Percentiles rank a stretch among this genome's conserved stretches.
Evolutionary conservation across 2,329 filamentous ascomycete genomes (phyloP).

Genomic region (Ophidiomyces ophidiicola): DNA sequence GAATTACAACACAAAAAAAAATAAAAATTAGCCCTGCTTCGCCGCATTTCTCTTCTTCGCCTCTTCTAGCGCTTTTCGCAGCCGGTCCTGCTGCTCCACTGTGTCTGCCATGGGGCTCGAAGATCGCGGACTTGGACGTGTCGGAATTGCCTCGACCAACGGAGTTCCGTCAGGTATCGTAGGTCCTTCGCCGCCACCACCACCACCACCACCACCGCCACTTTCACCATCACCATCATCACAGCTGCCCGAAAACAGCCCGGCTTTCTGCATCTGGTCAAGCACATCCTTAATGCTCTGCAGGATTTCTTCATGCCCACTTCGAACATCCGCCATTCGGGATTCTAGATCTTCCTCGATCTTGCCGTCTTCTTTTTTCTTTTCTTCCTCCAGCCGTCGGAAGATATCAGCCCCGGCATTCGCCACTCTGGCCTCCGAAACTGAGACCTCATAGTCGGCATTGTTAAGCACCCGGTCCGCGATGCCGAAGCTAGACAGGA

Average conservation of each 20-base stretch:
- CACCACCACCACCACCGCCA: background rate
- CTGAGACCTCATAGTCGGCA: conserved; percentile 42
- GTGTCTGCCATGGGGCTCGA: background rate
- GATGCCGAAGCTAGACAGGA: conserved; percentile 36
- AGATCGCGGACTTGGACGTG: background rate
- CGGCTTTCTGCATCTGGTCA: conserved; percentile 22
- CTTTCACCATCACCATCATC: background rate
- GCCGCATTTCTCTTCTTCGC: conserved; percentile 44
- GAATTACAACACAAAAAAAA: background rate
- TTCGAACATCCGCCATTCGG: conserved; percentile 33
- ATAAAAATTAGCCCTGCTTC: conserved; percentile 11
- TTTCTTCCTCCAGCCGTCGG: conserved; percentile 34
- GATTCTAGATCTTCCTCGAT: conserved; percentile 32
- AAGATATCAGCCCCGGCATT: conserved; percentile 34
- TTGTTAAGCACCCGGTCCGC: conserved; percentile 41
- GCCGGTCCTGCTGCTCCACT: conserved; percentile 36
- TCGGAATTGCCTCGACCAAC: background rate
- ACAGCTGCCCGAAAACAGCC: conserved; percentile 7
- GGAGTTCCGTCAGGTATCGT: background rate
- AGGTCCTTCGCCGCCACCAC: background rate
- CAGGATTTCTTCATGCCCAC: conserved; percentile 28
- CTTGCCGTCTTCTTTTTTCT: conserved; percentile 38
- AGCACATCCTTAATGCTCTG: conserved; percentile 31
- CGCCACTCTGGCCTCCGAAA: conserved; percentile 40
- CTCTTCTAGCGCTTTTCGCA: conserved; percentile 41